These are phyloP conservation scores for Ophiocordyceps polyrhachis-furcata DNA, from an alignment of 2,329 filamentous ascomycete species.

Conservation along the genomic window DNA sequence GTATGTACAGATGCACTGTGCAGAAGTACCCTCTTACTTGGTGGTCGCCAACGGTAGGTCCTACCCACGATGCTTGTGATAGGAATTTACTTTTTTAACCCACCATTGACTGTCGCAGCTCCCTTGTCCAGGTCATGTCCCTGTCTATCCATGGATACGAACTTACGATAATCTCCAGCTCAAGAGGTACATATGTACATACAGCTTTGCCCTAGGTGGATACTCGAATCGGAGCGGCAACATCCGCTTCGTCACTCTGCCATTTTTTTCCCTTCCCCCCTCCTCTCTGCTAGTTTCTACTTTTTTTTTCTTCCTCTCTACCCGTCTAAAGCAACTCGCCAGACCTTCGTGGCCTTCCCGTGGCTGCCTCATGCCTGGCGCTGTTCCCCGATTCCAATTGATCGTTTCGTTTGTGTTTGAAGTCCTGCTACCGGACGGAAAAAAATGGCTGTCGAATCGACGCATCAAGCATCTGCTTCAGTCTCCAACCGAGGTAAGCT, in stretches of 20 bases:
- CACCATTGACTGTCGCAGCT: not conserved
- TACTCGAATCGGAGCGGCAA: not conserved
- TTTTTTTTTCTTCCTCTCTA: not conserved
- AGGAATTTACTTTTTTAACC: not conserved
- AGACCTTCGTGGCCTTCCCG: conserved; percentile 6
- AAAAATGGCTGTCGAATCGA: conserved; percentile 16
- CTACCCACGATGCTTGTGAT: not conserved
- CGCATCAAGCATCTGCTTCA: conserved; percentile 5
- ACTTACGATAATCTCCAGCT: not conserved
- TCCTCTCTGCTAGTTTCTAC: not conserved
- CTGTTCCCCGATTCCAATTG: not conserved
- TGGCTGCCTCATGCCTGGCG: conserved; percentile 11
- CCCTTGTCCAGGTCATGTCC: not conserved
- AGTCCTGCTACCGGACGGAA: conserved; percentile 2
- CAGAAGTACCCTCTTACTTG: not conserved
- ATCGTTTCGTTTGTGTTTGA: conserved; percentile 1
- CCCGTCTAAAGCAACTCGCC: conserved; percentile 5
- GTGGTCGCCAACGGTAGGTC: not conserved
- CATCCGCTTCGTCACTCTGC: conserved; percentile 5
- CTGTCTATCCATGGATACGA: not conserved
- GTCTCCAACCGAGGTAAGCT: conserved; percentile 7
- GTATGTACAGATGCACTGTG: no score
- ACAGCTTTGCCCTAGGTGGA: not conserved
- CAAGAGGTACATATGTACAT: no score
- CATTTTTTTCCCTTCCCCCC: conserved; percentile 13